Evolutionary conservation across 176 grass and related monocot genomes (phyloP).

Genomic region (Tillandsia leiboldiana): DNA sequence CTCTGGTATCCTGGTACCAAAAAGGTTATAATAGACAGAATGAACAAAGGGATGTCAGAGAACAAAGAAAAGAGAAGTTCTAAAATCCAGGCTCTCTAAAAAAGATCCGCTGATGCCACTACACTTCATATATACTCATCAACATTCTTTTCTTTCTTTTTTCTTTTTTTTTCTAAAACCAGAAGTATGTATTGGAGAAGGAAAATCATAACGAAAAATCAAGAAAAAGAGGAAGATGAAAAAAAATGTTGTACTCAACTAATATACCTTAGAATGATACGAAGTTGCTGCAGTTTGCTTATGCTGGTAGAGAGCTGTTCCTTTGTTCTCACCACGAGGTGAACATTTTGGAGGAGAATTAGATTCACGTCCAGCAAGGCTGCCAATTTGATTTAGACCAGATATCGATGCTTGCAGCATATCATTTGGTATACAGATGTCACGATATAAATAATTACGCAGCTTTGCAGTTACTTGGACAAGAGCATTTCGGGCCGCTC

Average conservation of each 20-base stretch:
- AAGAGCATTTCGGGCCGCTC: conserved; percentile 85
- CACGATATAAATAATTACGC: conserved; percentile 65
- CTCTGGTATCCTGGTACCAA: conserved; percentile 63
- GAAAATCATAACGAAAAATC: not conserved
- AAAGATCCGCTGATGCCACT: too few relatives aligned
- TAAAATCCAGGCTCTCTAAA: not conserved
- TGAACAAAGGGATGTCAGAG: not conserved
- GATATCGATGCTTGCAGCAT: not conserved
- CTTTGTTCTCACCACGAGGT: conserved; percentile 40
- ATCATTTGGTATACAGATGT: conserved; percentile 47
- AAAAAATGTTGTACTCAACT: not conserved
- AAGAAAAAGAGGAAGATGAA: conserved; percentile 1
- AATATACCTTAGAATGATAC: conserved; percentile 62
- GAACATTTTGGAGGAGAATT: conserved; percentile 45
- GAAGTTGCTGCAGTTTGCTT: conserved; percentile 31
- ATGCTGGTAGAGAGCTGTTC: conserved; percentile 42
- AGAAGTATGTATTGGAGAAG: not conserved
- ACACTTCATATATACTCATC: too few relatives aligned
- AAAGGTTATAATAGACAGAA: not conserved
- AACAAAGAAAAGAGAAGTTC: not conserved
- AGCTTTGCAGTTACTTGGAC: conserved; percentile 72
- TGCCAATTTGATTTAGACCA: not conserved
- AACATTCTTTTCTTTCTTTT: not conserved
- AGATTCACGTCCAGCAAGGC: conserved; percentile 18
- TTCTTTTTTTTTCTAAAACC: not conserved